Percentiles rank a stretch among this genome's conserved stretches.
Conservation (phyloP, 1,284 basidiomycete species). For the Fomitopsis betulina region DNA sequence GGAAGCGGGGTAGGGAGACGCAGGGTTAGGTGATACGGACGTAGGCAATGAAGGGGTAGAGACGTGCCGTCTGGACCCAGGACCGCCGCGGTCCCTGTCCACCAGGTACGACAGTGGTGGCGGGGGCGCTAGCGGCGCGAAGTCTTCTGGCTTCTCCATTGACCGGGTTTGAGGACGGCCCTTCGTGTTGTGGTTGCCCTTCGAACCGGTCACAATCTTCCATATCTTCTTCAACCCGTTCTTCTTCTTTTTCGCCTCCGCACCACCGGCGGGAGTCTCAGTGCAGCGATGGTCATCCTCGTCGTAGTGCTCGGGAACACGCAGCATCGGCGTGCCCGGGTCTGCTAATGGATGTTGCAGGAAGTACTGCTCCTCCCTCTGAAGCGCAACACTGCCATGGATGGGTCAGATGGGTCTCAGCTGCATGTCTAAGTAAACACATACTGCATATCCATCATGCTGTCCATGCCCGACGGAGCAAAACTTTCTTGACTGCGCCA, state of each 20-base stretch:
- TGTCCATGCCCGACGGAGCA: conserved; percentile 58
- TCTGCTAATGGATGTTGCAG: conserved; percentile 30
- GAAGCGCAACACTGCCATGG: conserved; percentile 59
- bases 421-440: conserved; percentile 30
- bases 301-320: conserved; percentile 52
- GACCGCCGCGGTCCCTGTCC: conserved; percentile 44
- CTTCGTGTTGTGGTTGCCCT: conserved; percentile 29
- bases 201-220: conserved; percentile 68
- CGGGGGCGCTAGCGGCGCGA: conserved; percentile 75
- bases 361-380: conserved; percentile 47
- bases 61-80: conserved; percentile 45
- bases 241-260: conserved; percentile 64
- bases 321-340: conserved; percentile 34
- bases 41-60: conserved; percentile 67
- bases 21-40: conserved; percentile 48
- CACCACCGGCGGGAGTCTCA: conserved; percentile 25
- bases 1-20: conserved; percentile 54
- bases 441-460: conserved; percentile 94
- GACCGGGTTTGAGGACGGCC: conserved; percentile 34
- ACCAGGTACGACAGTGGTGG: conserved; percentile 84
- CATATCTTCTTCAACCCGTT: conserved; percentile 82
- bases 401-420: conserved; percentile 2
- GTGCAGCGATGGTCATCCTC: conserved; percentile 31
- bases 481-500: conserved; percentile 78
- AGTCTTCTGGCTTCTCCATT: conserved; percentile 52